These are phyloP conservation scores for Cladosporium sphaerospermum DNA, from an alignment of 2,329 filamentous ascomycete species.

Conservation along the genomic window DNA sequence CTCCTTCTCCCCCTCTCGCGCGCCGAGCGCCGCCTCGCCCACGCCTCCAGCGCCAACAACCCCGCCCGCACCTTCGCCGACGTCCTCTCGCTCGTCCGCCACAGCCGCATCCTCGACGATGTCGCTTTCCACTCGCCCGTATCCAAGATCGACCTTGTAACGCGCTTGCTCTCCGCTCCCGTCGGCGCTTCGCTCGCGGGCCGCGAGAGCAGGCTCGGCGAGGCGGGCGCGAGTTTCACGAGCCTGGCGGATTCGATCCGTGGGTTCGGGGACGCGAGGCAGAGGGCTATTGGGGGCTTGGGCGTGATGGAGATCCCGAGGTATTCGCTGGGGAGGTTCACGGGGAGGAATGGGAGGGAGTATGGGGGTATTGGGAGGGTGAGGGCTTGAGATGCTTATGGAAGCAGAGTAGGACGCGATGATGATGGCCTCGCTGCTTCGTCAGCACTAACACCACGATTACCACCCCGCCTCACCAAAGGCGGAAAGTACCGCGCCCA, in stretches of 20 bases:
- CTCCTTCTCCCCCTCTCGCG: slow-evolving; percentile 57
- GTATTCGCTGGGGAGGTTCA: slow-evolving; percentile 54
- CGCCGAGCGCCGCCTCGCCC: slow-evolving; percentile 45
- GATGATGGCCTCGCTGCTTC: too few relatives aligned
- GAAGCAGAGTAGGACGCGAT: too few relatives aligned
- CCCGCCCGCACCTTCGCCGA: slow-evolving; percentile 66
- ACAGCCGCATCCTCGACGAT: slow-evolving; percentile 65
- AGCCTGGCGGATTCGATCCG: slow-evolving; percentile 28
- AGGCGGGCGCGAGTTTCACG: slow-evolving; percentile 22
- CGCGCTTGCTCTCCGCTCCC: slow-evolving; percentile 55
- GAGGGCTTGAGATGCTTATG: not conserved
- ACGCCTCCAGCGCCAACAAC: slow-evolving; percentile 54
- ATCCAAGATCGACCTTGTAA: slow-evolving; percentile 63
- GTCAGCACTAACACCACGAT: too few relatives aligned
- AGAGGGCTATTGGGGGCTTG: slow-evolving; percentile 13
- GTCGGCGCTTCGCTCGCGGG: slow-evolving; percentile 41
- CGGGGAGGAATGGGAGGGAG: slow-evolving; percentile 53
- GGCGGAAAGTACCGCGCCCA: too few relatives aligned
- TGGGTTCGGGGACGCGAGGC: slow-evolving; percentile 27
- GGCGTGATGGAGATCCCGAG: slow-evolving; percentile 32
- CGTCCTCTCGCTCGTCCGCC: slow-evolving; percentile 69
- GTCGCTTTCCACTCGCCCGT: slow-evolving; percentile 63
- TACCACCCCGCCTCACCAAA: too few relatives aligned
- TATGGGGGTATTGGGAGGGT: slow-evolving; percentile 56
- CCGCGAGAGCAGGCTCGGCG: slow-evolving; percentile 10